phyloP scores from a whole-genome alignment of 1,284 basidiomycete genomes.

The Tylopilus sp. region DNA sequence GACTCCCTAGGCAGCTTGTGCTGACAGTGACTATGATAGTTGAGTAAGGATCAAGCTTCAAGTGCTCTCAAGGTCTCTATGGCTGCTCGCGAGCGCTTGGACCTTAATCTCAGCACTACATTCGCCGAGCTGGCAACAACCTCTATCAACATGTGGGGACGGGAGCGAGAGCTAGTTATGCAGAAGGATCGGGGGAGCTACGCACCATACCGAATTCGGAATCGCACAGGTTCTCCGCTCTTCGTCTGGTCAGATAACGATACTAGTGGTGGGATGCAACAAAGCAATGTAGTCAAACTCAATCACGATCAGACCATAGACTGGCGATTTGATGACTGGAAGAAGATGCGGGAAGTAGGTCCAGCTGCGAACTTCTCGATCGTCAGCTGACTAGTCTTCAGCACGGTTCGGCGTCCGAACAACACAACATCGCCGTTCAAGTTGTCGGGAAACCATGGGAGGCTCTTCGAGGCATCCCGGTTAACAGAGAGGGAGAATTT shows the following conservation, averaged over 20 bases:
- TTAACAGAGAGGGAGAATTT: constrained; percentile 93
- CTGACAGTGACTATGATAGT: constrained; percentile 37
- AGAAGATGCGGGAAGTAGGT: constrained; percentile 85
- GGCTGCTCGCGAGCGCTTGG: constrained; percentile 79
- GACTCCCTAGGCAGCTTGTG: neutral
- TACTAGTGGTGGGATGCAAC: constrained; percentile 45
- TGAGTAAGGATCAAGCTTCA: constrained; percentile 48
- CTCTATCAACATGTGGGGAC: constrained; percentile 68
- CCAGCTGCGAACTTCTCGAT: neutral
- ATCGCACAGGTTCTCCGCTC: constrained; percentile 84
- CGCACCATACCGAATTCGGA: constrained; percentile 91
- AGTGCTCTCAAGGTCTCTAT: constrained; percentile 63
- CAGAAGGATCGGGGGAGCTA: constrained; percentile 79
- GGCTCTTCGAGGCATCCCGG: constrained; percentile 82
- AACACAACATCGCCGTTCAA: constrained; percentile 82
- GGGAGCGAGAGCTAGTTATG: constrained; percentile 70
- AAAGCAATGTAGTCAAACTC: constrained; percentile 51
- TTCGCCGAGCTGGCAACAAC: constrained; percentile 87
- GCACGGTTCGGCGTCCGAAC: constrained; percentile 77
- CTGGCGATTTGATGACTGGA: constrained; percentile 98
- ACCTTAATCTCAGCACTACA: constrained; percentile 89
- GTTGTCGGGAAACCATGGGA: constrained; percentile 92
- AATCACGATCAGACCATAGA: constrained; percentile 78
- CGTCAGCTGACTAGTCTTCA: constrained; percentile 32
- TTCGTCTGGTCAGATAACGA: constrained; percentile 80